Base-by-base conservation (phyloP, 805 yeast genomes). In the Debaryomyces maramus region DNA sequence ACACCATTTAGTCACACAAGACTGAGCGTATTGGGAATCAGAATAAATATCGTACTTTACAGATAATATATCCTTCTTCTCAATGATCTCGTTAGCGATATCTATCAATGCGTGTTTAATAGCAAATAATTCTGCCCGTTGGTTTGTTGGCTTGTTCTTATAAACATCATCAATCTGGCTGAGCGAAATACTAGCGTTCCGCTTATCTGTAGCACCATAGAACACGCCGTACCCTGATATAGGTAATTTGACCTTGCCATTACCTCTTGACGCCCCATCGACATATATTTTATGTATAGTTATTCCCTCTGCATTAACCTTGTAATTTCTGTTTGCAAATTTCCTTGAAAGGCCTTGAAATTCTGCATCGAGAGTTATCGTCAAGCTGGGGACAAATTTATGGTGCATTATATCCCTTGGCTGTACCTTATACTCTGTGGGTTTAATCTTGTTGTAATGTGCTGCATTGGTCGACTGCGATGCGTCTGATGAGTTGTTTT, bases 41-140 rank as follows among this genome's bases (percentile, higher is more conserved):
- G 93, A 73, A 26, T 65, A 58, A 11, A 89, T 79, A 3, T 53
- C 60, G 45, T 72, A 76, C 29, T 56, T 51, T 4, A 18, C 19
- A 19, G 14, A 19, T n/a, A 24, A 18, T 48, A 50, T 11, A 1
- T 40, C 42, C 3, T 44, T 50, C 17, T 54, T 47, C 8, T 45
- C 36, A 3, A 52, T 48, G 40, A 71, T 56, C 17, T 69, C 75
- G 1, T 43, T 19, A 1, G 46, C 34, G 13, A 82, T 69, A 5
- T 53, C 48, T 5, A 56, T 55, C 42, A 85, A 54, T 0, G 93
- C 95, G 23, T 67, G 68, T 4, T 63, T 54, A 14, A 85, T 71
- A 0, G 95, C 97, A 10, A 65, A 58, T 8, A 89, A 72, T 60
- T 90, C 97, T 1, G 95, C 93, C 29, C 87, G 63, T 48, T 86